Evolutionary conservation across 2,329 filamentous ascomycete genomes (phyloP), one percentile per base, ranked within the genome.

Genomic region (Chaetomiaceae sp.): DNA sequence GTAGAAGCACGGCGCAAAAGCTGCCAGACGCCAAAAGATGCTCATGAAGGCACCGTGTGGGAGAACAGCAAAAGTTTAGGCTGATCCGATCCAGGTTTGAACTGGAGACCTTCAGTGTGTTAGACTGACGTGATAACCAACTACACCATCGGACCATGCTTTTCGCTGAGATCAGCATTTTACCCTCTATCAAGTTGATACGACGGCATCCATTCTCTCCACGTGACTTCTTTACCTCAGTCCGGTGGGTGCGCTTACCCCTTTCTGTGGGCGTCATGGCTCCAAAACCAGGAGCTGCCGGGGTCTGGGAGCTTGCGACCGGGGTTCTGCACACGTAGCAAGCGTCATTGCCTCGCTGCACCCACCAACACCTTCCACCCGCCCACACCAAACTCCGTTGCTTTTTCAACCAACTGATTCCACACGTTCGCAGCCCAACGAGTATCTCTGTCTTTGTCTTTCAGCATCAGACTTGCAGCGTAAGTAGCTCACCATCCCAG

Each of bases 71-170:
- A 50, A 43, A 44, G n/a, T 20, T 33, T 11, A 45, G n/a, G 35
- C 18, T 55, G 54, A 56, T 56, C 37, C 52, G 48, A 55, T 51
- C 53, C 57, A 54, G 58, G 58, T 42, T 61, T 45, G 58, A 61
- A 57, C 58, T 55, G 58, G 52, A 53, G 58, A 60, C 60, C 59
- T 63, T 63, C 58, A 61, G 57, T 59, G 60, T 63, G 66, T 71
- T 71, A 70, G 65, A 69, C 67, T 69, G 65, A 70, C 63, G 68
- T 70, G 68, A 70, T 70, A 69, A 70, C 67, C 68, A 69, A 70
- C 68, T 63, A 62, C 60, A 62, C 60, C 58, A 63, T 54, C 50
- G 50, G 44, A 56, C 55, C 55, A 43, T 39, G 9, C 22, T 6
- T 24, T 24, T 9, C 22, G 9, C n/a, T n/a, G n/a, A n/a, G n/a